These are phyloP conservation scores for Solanum etuberosum DNA, from an alignment of 257 asterid genomes.

Conservation along the genomic window DNA sequence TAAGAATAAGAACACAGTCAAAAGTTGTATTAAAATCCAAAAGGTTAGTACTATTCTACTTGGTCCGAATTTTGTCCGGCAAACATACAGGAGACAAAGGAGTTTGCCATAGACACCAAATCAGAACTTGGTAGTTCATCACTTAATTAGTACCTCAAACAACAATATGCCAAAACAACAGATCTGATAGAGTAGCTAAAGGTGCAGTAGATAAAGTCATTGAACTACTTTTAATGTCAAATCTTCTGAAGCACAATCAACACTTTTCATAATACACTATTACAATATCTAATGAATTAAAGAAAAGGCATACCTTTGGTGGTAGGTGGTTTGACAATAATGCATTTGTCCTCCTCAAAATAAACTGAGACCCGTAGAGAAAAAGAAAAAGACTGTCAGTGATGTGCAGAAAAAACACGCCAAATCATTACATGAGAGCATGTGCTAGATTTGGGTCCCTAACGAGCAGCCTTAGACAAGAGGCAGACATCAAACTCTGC, in stretches of 20 bases:
- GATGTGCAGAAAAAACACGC: not conserved
- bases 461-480: not conserved
- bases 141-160: not conserved
- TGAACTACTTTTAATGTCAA: not conserved
- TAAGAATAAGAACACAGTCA: not conserved
- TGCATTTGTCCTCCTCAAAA: constrained; percentile 96
- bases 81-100: not conserved
- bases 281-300: not conserved
- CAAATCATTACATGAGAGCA: not conserved
- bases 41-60: not conserved
- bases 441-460: constrained; percentile 4
- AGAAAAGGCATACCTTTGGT: constrained; percentile 57
- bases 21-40: not conserved
- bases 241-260: not conserved
- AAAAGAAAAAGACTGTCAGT: constrained; percentile 2
- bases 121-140: not conserved
- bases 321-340: constrained; percentile 92
- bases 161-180: not conserved
- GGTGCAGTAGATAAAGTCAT: not conserved
- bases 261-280: not conserved
- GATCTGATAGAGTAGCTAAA: not conserved
- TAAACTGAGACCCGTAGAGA: constrained; percentile 49
- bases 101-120: not conserved
- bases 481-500: not conserved
- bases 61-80: not conserved